Percentiles rank a stretch among this genome's conserved stretches.
Conservation (phyloP, 257 asterid genomes). For the Penstemon newberryi region DNA sequence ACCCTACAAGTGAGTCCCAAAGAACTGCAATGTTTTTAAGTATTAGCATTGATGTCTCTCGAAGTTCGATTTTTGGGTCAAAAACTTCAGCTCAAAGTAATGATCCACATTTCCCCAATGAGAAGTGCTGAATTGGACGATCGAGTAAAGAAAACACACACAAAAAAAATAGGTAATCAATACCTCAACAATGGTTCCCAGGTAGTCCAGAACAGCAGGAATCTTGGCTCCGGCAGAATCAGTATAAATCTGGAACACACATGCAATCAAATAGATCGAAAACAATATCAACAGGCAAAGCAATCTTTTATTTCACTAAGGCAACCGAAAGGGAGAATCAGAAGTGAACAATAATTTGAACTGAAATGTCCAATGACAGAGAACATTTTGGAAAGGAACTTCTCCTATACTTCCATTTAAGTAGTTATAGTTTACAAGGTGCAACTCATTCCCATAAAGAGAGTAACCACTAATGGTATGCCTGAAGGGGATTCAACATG, state of each 20-base stretch:
- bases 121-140: constrained; percentile 12
- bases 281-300: background rate
- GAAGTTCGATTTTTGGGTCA: background rate
- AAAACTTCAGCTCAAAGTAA: constrained; percentile 8
- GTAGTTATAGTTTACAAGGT: background rate
- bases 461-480: background rate
- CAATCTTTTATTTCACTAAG: constrained; percentile 20
- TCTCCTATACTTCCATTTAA: too few species aligned
- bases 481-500: background rate
- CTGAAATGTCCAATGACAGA: background rate
- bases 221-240: constrained; percentile 88
- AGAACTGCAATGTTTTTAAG: constrained; percentile 15
- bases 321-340: constrained; percentile 19
- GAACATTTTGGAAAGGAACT: background rate
- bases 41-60: constrained; percentile 9
- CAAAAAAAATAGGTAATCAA: constrained; percentile 25
- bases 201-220: constrained; percentile 88
- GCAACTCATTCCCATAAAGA: background rate
- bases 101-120: constrained; percentile 12
- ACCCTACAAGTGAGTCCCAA: constrained; percentile 17
- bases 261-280: constrained; percentile 21
- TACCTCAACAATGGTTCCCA: constrained; percentile 87
- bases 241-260: constrained; percentile 59
- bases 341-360: constrained; percentile 14
- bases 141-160: background rate